Percentiles rank a stretch among this genome's conserved stretches.
Conservation (phyloP, 2,329 filamentous ascomycete genomes). For the Cylindrodendrum hubeiense region DNA sequence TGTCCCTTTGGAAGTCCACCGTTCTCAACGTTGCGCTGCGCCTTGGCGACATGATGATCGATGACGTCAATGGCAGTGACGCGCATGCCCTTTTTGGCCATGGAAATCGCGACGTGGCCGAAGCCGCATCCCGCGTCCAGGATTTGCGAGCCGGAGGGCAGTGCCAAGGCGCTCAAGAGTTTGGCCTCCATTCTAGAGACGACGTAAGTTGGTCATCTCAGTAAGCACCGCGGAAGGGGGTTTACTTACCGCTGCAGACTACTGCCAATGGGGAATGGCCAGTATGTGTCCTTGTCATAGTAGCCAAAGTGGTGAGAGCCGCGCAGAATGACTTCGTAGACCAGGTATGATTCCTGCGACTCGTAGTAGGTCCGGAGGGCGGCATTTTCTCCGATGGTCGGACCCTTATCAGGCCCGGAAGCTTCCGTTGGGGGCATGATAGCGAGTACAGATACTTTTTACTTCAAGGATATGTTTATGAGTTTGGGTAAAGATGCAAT, state of each 20-base stretch:
- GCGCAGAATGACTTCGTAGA: conserved; percentile 58
- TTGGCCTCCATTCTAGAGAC: conserved; percentile 61
- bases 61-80: conserved; percentile 63
- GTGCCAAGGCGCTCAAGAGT: conserved; percentile 52
- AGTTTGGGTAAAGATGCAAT: background rate
- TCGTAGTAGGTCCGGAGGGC: conserved; percentile 59
- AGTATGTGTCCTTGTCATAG: conserved; percentile 59
- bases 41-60: conserved; percentile 59
- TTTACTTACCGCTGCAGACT: conserved; percentile 45
- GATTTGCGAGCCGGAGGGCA: conserved; percentile 56
- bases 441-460: background rate
- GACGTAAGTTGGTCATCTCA: background rate
- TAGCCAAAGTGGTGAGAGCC: conserved; percentile 64
- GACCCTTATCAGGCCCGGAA: background rate
- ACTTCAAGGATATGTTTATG: background rate
- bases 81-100: conserved; percentile 57
- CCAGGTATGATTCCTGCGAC: conserved; percentile 59
- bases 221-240: no score
- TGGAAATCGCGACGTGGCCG: conserved; percentile 61
- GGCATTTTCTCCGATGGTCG: conserved; percentile 54
- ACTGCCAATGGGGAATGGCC: conserved; percentile 60
- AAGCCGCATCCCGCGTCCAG: conserved; percentile 66
- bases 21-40: conserved; percentile 54
- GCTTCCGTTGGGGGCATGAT: background rate
- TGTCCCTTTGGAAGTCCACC: conserved; percentile 48